These are phyloP conservation scores for Filosporella fistucella DNA, from an alignment of 495 filamentous ascomycete species.

Conservation along the genomic window DNA sequence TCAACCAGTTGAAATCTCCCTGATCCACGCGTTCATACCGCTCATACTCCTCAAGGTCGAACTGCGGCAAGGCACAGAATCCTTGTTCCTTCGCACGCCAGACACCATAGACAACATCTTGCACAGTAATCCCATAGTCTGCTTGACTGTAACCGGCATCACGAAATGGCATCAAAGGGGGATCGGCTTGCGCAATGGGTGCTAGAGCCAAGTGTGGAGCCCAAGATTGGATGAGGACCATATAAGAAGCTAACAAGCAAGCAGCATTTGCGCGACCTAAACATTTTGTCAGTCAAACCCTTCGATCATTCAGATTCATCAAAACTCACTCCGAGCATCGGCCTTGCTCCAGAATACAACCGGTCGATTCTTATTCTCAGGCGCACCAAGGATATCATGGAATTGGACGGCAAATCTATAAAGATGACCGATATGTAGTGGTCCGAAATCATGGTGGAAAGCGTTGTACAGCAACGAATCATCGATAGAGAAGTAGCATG, in stretches of 20 bases:
- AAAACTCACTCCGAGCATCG: slow-evolving; percentile 73
- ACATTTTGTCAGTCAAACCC: not conserved
- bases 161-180: slow-evolving; percentile 96
- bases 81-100: slow-evolving; percentile 98
- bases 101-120: slow-evolving; percentile 96
- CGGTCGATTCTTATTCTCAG: slow-evolving; percentile 72
- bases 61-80: slow-evolving; percentile 80
- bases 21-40: slow-evolving; percentile 93
- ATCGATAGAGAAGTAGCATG: slow-evolving; percentile 94
- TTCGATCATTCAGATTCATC: not conserved
- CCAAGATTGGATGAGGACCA: slow-evolving; percentile 98
- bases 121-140: slow-evolving; percentile 88
- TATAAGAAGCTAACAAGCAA: slow-evolving; percentile 92
- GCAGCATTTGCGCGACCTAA: slow-evolving; percentile 87
- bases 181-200: slow-evolving; percentile 91
- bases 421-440: slow-evolving; percentile 92
- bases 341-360: slow-evolving; percentile 94
- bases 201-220: slow-evolving; percentile 97
- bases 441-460: slow-evolving; percentile 98
- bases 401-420: slow-evolving; percentile 94
- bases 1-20: slow-evolving; percentile 99
- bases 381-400: slow-evolving; percentile 89
- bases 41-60: slow-evolving; percentile 96
- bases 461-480: slow-evolving; percentile 92
- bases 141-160: slow-evolving; percentile 99